Percentiles rank a stretch among this genome's conserved stretches.
Evolutionary conservation across 208 protist species (phyloP).

Genomic region (Leishmania arabica): DNA sequence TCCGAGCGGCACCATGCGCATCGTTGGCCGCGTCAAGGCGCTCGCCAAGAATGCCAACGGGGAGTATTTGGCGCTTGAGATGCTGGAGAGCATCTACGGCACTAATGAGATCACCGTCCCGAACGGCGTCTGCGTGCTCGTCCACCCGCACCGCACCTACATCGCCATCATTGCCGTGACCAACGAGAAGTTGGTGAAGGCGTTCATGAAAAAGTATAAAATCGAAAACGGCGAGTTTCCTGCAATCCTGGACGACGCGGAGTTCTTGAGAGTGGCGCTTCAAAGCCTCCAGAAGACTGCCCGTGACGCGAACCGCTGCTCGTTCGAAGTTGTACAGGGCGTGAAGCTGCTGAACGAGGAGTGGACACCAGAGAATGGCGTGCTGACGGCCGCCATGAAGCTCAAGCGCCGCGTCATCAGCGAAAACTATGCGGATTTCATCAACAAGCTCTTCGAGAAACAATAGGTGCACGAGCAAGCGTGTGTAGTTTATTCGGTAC

Average conservation of each 20-base stretch:
- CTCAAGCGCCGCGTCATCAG: conserved; percentile 71
- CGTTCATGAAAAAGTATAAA: conserved; percentile 63
- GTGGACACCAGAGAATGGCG: conserved; percentile 84
- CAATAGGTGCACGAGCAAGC: conserved; percentile 1
- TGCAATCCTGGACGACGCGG: conserved; percentile 44
- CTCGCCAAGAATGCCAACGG: conserved; percentile 91
- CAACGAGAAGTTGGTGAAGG: conserved; percentile 47
- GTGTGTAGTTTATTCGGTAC: background rate
- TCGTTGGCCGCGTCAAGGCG: conserved; percentile 92
- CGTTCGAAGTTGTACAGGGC: conserved; percentile 71
- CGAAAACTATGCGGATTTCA: conserved; percentile 61
- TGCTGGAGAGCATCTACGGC: conserved; percentile 74
- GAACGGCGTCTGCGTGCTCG: conserved; percentile 75
- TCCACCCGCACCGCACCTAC: conserved; percentile 78
- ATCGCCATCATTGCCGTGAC: conserved; percentile 60
- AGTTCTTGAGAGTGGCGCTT: conserved; percentile 48
- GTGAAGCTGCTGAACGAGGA: conserved; percentile 66
- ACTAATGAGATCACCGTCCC: conserved; percentile 52
- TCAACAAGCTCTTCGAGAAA: conserved; percentile 62
- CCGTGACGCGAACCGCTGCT: conserved; percentile 53
- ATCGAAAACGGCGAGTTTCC: conserved; percentile 44
- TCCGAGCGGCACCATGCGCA: conserved; percentile 57
- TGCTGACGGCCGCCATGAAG: conserved; percentile 86
- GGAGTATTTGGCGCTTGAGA: conserved; percentile 93
- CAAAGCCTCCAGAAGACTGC: conserved; percentile 55